These are phyloP conservation scores for Pythium sukuiense DNA, from an alignment of 352 stramenopile species.

Conservation along the genomic window DNA sequence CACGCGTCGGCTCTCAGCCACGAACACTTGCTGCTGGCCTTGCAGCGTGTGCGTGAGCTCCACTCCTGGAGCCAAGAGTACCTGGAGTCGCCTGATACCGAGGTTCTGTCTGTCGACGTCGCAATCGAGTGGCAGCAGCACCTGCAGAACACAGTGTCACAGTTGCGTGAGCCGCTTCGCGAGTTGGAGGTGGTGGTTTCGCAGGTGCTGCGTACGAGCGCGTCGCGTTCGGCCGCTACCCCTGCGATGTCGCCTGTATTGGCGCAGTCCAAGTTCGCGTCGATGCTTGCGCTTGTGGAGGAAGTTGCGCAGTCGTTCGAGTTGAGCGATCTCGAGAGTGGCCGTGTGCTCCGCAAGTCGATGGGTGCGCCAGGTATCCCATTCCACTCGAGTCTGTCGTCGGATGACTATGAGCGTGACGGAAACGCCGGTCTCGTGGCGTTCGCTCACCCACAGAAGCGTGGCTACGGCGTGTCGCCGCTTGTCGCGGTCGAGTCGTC, in stretches of 20 bases:
- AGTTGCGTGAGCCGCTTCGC: constrained; percentile 51
- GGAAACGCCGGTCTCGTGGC: constrained; percentile 38
- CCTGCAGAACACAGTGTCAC: constrained; percentile 42
- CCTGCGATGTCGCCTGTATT: constrained; percentile 8
- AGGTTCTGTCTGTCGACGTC: constrained; percentile 31
- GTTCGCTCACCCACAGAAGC: constrained; percentile 59
- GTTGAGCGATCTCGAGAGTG: constrained; percentile 21
- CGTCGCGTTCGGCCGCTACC: neutral
- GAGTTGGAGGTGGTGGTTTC: constrained; percentile 68
- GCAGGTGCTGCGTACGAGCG: constrained; percentile 43
- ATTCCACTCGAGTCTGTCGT: constrained; percentile 44
- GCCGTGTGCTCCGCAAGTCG: constrained; percentile 28
- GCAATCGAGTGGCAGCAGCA: constrained; percentile 58
- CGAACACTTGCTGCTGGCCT: constrained; percentile 60
- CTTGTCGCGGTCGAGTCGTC: constrained; percentile 15
- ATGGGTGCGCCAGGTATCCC: constrained; percentile 64
- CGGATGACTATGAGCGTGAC: constrained; percentile 46
- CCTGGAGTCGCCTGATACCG: constrained; percentile 42
- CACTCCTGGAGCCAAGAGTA: constrained; percentile 27
- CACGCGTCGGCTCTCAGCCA: constrained; percentile 68
- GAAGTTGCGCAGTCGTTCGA: constrained; percentile 26
- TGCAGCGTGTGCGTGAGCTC: constrained; percentile 38
- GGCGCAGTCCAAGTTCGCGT: constrained; percentile 27
- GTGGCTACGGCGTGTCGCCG: constrained; percentile 66
- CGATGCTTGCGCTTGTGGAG: constrained; percentile 24